Evolutionary conservation across 2,329 filamentous ascomycete genomes (phyloP).

Genomic region (Cercospora berteroae): DNA sequence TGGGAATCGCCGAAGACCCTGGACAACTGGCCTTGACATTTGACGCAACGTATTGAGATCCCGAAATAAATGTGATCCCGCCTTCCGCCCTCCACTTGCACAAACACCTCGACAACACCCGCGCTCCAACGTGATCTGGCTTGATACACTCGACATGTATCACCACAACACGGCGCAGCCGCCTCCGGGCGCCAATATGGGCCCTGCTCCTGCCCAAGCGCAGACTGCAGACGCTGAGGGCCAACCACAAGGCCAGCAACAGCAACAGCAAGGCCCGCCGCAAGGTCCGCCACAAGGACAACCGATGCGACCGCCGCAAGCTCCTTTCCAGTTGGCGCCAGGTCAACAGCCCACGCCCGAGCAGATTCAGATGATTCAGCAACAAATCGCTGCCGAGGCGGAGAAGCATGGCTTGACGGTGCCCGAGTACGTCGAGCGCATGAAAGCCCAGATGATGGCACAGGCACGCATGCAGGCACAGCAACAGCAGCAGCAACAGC

Average conservation of each 20-base stretch:
- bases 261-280: neutral
- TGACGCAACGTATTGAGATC: constrained; percentile 12
- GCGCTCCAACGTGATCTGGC: neutral
- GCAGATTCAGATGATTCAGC: constrained; percentile 81
- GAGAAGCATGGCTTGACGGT: constrained; percentile 80
- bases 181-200: constrained; percentile 9
- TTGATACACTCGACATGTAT: constrained; percentile 10
- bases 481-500: constrained; percentile 38
- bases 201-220: neutral
- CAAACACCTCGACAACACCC: neutral
- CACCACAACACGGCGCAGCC: constrained; percentile 9
- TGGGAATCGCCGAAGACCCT: constrained; percentile 2
- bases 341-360: constrained; percentile 68
- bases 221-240: neutral
- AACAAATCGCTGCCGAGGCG: constrained; percentile 77
- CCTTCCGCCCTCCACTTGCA: neutral
- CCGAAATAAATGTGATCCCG: constrained; percentile 7
- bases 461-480: constrained; percentile 52
- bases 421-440: constrained; percentile 70
- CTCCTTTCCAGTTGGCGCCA: constrained; percentile 27
- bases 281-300: constrained; percentile 1
- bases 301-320: constrained; percentile 7
- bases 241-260: neutral
- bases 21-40: neutral
- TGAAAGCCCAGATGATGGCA: constrained; percentile 54